A percentile compares a stretch with the other conserved stretches of the same genome.
Conservation (phyloP, 2,329 filamentous ascomycete species). For the Talaromyces rugulosus region DNA sequence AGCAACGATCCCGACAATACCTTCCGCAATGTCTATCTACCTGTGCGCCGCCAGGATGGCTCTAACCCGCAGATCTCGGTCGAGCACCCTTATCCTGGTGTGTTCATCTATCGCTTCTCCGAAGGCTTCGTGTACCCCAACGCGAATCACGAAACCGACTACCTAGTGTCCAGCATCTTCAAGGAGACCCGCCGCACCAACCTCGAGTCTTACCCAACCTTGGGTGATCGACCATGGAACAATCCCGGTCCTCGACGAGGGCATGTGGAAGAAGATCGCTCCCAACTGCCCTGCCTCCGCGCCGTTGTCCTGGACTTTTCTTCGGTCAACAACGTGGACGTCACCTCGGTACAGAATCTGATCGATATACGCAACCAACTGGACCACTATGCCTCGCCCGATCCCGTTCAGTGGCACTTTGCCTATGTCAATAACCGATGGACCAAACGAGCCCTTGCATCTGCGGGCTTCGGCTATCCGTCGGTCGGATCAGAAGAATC, state of each 20-base stretch:
- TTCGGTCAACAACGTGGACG: constrained; percentile 87
- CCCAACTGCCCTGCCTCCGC: constrained; percentile 64
- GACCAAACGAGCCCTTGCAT: constrained; percentile 85
- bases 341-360: constrained; percentile 85
- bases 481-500: constrained; percentile 48
- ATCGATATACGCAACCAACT: constrained; percentile 95
- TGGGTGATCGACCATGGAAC: constrained; percentile 89
- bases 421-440: constrained; percentile 91
- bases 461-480: constrained; percentile 85
- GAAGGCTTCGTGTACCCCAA: constrained; percentile 98
- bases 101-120: constrained; percentile 93
- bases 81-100: constrained; percentile 78
- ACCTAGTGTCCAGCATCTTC: constrained; percentile 66
- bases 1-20: constrained; percentile 44
- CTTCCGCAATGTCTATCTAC: constrained; percentile 77
- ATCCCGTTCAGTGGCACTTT: constrained; percentile 90
- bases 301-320: constrained; percentile 94
- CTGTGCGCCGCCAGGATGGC: constrained; percentile 81
- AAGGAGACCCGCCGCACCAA: constrained; percentile 72
- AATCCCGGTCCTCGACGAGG: constrained; percentile 71
- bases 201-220: constrained; percentile 58
- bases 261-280: constrained; percentile 46
- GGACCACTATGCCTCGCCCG: constrained; percentile 75
- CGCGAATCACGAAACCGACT: constrained; percentile 80
- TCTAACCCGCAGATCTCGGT: constrained; percentile 80